These are phyloP conservation scores for Arctostaphylos glauca DNA, from an alignment of 148 eudicot species.

Conservation along the genomic window DNA sequence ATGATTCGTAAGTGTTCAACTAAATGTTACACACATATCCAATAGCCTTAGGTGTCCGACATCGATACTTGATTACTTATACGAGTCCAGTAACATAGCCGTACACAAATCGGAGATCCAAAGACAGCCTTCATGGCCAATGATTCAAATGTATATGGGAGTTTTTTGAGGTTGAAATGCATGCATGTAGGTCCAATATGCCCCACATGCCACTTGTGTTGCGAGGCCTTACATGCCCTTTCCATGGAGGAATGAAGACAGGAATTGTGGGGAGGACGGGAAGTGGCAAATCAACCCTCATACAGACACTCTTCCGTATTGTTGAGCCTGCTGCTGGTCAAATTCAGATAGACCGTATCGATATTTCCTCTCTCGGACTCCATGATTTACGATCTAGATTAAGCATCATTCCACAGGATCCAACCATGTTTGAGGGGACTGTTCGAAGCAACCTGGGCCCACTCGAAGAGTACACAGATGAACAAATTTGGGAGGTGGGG, in stretches of 20 bases:
- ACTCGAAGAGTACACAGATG: constrained; percentile 56
- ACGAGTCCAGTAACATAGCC: background rate
- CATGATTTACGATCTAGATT: constrained; percentile 57
- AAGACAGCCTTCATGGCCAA: background rate
- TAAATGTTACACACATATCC: no score
- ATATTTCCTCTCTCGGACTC: constrained; percentile 46
- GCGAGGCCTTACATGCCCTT: constrained; percentile 57
- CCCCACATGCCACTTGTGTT: constrained; percentile 54
- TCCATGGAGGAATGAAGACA: constrained; percentile 46
- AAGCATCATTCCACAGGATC: constrained; percentile 71
- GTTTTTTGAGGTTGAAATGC: background rate
- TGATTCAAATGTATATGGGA: background rate
- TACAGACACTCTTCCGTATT: constrained; percentile 58
- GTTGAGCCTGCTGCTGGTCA: constrained; percentile 59
- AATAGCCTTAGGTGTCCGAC: no score
- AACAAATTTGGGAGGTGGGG: constrained; percentile 64
- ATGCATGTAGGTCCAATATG: constrained; percentile 48
- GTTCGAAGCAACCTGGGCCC: constrained; percentile 63
- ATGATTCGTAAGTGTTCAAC: no score
- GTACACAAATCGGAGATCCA: background rate
- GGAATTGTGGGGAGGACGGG: constrained; percentile 72
- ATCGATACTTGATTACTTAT: no score
- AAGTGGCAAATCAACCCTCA: constrained; percentile 68
- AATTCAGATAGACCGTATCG: constrained; percentile 42
- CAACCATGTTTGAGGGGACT: constrained; percentile 69